phyloP scores from a whole-genome alignment of 2,329 filamentous ascomycete genomes.

The Ambrosiella xylebori region DNA sequence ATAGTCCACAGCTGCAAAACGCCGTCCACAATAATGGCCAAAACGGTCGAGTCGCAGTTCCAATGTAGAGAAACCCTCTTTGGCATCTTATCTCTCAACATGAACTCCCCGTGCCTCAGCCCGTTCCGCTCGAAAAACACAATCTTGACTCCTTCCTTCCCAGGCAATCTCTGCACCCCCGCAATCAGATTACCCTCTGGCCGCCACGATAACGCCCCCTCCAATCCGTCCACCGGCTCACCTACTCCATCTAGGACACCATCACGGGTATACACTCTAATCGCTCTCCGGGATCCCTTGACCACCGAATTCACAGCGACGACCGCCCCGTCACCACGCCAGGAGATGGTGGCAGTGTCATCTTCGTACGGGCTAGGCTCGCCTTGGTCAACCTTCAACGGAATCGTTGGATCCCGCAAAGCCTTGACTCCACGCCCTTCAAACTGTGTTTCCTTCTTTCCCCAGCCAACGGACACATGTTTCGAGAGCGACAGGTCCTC shows the following conservation, averaged over 20 bases:
- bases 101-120: constrained; percentile 88
- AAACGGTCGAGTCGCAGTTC: constrained; percentile 83
- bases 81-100: constrained; percentile 44
- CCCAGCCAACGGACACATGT: constrained; percentile 95
- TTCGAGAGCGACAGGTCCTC: constrained; percentile 77
- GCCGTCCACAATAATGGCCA: constrained; percentile 62
- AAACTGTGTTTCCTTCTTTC: constrained; percentile 95
- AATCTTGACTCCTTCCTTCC: constrained; percentile 46
- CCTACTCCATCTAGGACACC: constrained; percentile 83
- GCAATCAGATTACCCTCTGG: constrained; percentile 82
- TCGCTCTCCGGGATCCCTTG: constrained; percentile 50
- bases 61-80: constrained; percentile 53
- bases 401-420: constrained; percentile 82
- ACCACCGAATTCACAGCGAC: constrained; percentile 75
- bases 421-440: constrained; percentile 78
- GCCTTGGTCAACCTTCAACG: constrained; percentile 78
- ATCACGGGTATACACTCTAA: constrained; percentile 81
- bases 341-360: constrained; percentile 56
- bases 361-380: constrained; percentile 59
- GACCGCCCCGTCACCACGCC: constrained; percentile 86
- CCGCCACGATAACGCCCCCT: constrained; percentile 75
- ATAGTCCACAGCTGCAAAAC: constrained; percentile 88
- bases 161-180: constrained; percentile 55
- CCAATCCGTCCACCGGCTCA: constrained; percentile 86
- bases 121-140: constrained; percentile 96